Evolutionary conservation across 2,329 filamentous ascomycete species (phyloP).

Genomic region (Claviceps monticola): DNA sequence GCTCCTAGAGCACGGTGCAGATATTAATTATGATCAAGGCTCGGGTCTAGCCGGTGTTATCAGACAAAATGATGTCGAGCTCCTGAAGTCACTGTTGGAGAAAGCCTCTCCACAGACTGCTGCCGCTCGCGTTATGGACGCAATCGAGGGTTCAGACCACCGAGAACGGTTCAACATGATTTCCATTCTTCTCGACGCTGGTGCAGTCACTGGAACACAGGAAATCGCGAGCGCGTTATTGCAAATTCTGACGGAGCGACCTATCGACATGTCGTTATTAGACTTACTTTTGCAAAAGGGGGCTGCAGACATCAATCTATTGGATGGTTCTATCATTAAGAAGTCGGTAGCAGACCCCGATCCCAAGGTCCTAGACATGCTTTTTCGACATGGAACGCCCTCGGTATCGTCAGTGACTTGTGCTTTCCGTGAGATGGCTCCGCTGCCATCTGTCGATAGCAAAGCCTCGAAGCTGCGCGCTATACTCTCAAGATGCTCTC

Average conservation of each 20-base stretch:
- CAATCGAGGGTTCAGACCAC: conserved; percentile 31
- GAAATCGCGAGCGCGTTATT: conserved; percentile 31
- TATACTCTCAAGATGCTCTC: conserved; percentile 29
- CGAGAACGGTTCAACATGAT: conserved; percentile 32
- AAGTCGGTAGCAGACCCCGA: conserved; percentile 30
- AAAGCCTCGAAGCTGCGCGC: conserved; percentile 37
- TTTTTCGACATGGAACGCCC: conserved; percentile 33
- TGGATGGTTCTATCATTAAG: conserved; percentile 28
- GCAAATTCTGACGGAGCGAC: conserved; percentile 26
- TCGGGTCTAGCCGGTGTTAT: conserved; percentile 35
- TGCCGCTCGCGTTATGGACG: conserved; percentile 32
- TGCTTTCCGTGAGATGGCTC: conserved; percentile 28
- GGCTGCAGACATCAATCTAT: conserved; percentile 37
- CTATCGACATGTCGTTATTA: conserved; percentile 36
- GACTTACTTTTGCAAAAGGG: conserved; percentile 35
- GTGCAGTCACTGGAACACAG: conserved; percentile 26
- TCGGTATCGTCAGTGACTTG: conserved; percentile 27
- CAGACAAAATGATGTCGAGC: conserved; percentile 29
- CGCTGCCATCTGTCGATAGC: conserved; percentile 26
- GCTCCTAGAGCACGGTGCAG: conserved; percentile 36
- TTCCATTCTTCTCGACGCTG: conserved; percentile 30
- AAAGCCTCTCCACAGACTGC: conserved; percentile 33
- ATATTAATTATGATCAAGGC: conserved; percentile 40
- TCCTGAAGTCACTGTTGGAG: conserved; percentile 32
- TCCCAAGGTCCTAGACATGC: conserved; percentile 31